Percentiles rank a stretch among this genome's conserved stretches.
Conservation (phyloP, 1,284 basidiomycete species). For the Microbotryum saponariae region DNA sequence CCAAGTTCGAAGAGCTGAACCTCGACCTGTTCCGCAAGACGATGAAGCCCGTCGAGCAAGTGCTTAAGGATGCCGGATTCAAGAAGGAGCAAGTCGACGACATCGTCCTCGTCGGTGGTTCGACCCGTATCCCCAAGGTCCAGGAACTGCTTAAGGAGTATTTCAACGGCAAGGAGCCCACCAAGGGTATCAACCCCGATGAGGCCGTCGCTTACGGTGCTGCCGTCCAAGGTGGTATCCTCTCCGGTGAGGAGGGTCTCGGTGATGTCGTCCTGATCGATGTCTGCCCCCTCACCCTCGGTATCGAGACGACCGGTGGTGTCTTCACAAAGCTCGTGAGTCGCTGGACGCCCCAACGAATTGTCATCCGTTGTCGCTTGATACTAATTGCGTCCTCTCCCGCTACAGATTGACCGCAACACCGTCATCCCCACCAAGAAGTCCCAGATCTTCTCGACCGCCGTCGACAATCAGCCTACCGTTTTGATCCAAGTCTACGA, state of each 20-base stretch:
- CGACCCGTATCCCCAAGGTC: conserved; percentile 97
- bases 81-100: conserved; percentile 97
- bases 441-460: conserved; percentile 95
- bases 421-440: conserved; percentile 98
- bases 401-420: conserved; percentile 67
- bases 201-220: conserved; percentile 98
- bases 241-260: conserved; percentile 96
- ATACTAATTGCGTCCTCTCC: no score
- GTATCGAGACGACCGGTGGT: conserved; percentile 97
- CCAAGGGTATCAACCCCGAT: conserved; percentile 86
- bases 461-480: conserved; percentile 81
- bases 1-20: conserved; percentile 98
- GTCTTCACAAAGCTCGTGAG: conserved; percentile 82
- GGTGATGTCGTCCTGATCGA: conserved; percentile 93
- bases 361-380: no score
- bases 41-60: conserved; percentile 98
- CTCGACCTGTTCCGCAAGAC: conserved; percentile 98
- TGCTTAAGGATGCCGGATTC: conserved; percentile 92
- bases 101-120: conserved; percentile 84
- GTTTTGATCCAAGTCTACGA: conserved; percentile 98
- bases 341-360: no score
- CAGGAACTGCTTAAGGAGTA: conserved; percentile 92
- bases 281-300: conserved; percentile 90
- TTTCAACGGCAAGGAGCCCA: conserved; percentile 72
- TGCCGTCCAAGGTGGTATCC: conserved; percentile 95